Conservation (phyloP, 331 rosid genomes). For the Malus hybrid region DNA sequence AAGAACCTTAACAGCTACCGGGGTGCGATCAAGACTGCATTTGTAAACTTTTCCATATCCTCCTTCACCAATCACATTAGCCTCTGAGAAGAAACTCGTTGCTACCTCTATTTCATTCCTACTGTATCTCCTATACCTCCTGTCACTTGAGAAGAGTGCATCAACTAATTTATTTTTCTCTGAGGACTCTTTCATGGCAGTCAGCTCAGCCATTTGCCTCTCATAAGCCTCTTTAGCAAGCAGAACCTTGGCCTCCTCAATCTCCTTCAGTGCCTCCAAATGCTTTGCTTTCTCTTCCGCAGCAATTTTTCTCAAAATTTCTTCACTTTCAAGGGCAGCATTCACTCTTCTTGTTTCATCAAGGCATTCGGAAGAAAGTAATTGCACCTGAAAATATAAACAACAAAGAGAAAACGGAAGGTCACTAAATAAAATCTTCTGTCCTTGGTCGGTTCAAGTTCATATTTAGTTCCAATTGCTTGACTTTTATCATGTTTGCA, state of each 20-base stretch:
- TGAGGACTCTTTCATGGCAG: slow-evolving; percentile 55
- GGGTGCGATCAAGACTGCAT: slow-evolving; percentile 86
- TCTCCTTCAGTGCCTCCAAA: slow-evolving; percentile 62
- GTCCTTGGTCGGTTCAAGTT: too few relatives aligned
- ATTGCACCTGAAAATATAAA: slow-evolving; percentile 42
- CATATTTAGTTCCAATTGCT: neutral
- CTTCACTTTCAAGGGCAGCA: slow-evolving; percentile 66
- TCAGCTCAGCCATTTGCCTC: slow-evolving; percentile 72
- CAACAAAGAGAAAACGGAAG: neutral
- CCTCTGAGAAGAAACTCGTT: slow-evolving; percentile 48
- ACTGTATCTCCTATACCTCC: slow-evolving; percentile 73
- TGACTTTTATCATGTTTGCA: neutral
- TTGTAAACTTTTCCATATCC: slow-evolving; percentile 95
- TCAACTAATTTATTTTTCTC: slow-evolving; percentile 69
- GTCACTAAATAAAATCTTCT: neutral
- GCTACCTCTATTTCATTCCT: slow-evolving; percentile 73
- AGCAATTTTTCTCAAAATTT: slow-evolving; percentile 59
- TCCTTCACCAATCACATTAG: slow-evolving; percentile 76
- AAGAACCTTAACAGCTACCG: slow-evolving; percentile 85
- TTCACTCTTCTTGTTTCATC: slow-evolving; percentile 63
- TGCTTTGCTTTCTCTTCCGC: slow-evolving; percentile 74
- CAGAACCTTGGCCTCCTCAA: slow-evolving; percentile 58
- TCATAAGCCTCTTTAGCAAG: slow-evolving; percentile 75
- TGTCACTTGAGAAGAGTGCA: slow-evolving; percentile 56
- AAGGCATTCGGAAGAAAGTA: slow-evolving; percentile 68